Evolutionary conservation across 306 rosid species (phyloP).

Genomic region (Parietaria judaica): DNA sequence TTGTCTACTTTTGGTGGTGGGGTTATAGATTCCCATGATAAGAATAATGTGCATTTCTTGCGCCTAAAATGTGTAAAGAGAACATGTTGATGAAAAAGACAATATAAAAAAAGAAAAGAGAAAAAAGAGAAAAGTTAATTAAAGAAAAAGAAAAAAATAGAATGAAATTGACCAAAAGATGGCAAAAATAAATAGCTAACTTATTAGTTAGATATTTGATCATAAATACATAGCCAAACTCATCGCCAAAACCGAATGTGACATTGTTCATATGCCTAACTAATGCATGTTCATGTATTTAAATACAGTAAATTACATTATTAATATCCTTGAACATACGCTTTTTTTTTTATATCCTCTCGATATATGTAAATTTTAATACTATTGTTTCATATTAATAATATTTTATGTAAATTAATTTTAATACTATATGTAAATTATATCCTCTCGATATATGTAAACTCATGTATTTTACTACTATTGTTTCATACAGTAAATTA

Average conservation of each 20-base stretch:
- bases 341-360: no score
- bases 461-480: no score
- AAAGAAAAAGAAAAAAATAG: background rate
- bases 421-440: no score
- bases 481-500: no score
- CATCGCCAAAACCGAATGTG: background rate
- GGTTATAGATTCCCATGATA: background rate
- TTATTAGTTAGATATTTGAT: background rate
- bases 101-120: background rate
- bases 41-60: slow-evolving; percentile 5
- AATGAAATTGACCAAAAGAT: background rate
- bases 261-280: background rate
- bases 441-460: no score
- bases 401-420: no score
- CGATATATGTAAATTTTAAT: no score
- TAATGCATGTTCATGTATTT: no score
- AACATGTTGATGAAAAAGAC: background rate
- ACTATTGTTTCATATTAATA: no score
- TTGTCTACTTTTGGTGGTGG: slow-evolving; percentile 22
- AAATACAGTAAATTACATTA: no score
- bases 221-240: background rate
- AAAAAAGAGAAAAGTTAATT: background rate
- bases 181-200: background rate
- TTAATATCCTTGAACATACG: no score
- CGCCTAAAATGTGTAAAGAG: background rate